A percentile compares a stretch with the other conserved stretches of the same genome.
Conservation (phyloP, 352 stramenopile genomes). For the Globisporangium emineosum region DNA sequence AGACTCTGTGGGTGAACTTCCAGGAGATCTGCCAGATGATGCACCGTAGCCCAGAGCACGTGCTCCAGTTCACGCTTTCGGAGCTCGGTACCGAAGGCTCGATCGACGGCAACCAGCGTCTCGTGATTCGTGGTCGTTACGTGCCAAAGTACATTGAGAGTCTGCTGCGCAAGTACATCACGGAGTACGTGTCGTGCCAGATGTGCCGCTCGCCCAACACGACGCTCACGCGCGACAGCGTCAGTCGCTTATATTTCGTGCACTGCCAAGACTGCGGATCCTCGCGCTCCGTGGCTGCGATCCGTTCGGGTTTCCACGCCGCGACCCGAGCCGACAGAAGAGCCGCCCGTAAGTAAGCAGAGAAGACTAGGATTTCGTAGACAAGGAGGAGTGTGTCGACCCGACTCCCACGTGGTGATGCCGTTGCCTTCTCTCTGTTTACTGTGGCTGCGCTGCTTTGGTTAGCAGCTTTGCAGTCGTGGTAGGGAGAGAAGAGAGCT, state of each 20-base stretch:
- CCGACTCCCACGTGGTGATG: not conserved
- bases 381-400: not conserved
- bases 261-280: conserved; percentile 98
- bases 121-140: conserved; percentile 98
- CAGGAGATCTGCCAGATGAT: conserved; percentile 99
- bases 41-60: conserved; percentile 97
- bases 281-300: conserved; percentile 94
- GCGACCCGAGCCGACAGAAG: conserved; percentile 82
- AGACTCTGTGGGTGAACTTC: conserved; percentile 99
- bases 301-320: conserved; percentile 98
- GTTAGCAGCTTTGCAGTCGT: not conserved
- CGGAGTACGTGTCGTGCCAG: conserved; percentile 99
- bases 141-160: conserved; percentile 99
- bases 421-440: not conserved
- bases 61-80: conserved; percentile 99
- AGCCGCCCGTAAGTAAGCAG: conserved; percentile 79
- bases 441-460: conserved; percentile 4
- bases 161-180: conserved; percentile 99
- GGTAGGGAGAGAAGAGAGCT: not conserved
- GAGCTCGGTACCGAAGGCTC: conserved; percentile 99
- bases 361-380: conserved; percentile 12
- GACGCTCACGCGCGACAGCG: conserved; percentile 95
- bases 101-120: conserved; percentile 98
- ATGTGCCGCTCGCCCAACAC: conserved; percentile 99
- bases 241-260: conserved; percentile 97